Percentiles rank a stretch among this genome's conserved stretches.
These are phyloP conservation scores for Solanum pennellii DNA, from an alignment of 257 asterid genomes.

Conservation along the genomic window DNA sequence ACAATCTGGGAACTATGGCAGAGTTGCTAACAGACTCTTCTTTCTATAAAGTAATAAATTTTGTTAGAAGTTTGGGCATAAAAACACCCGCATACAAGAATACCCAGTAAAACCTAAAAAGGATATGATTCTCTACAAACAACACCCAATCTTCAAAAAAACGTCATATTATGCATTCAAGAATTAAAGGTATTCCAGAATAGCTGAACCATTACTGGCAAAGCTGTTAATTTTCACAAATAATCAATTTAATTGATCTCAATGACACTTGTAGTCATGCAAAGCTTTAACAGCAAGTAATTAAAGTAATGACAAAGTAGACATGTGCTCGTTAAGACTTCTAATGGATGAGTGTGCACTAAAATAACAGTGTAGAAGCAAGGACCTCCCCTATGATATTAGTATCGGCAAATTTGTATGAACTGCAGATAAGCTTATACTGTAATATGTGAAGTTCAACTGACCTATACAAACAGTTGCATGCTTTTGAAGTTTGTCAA, in stretches of 20 bases:
- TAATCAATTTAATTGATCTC: neutral
- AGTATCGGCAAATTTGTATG: neutral
- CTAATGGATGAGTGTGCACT: neutral
- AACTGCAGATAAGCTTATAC: neutral
- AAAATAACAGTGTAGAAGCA: neutral
- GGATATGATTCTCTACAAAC: neutral
- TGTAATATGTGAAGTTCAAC: neutral
- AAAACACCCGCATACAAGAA: neutral
- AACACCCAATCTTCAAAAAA: neutral
- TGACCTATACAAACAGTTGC: conserved; percentile 58
- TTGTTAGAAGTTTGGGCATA: neutral
- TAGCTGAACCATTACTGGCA: neutral
- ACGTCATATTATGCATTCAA: neutral
- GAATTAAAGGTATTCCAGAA: neutral
- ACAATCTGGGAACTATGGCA: neutral
- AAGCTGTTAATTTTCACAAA: neutral
- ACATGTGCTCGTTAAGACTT: neutral
- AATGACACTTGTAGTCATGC: neutral
- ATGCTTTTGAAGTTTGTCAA: conserved; percentile 50
- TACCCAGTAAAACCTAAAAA: neutral
- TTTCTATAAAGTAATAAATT: neutral
- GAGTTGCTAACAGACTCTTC: neutral
- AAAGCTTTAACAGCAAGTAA: neutral
- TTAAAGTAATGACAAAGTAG: neutral
- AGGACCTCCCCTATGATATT: neutral